These are phyloP conservation scores for Turritis glabra DNA, from an alignment of 345 rosid species.

Conservation along the genomic window DNA sequence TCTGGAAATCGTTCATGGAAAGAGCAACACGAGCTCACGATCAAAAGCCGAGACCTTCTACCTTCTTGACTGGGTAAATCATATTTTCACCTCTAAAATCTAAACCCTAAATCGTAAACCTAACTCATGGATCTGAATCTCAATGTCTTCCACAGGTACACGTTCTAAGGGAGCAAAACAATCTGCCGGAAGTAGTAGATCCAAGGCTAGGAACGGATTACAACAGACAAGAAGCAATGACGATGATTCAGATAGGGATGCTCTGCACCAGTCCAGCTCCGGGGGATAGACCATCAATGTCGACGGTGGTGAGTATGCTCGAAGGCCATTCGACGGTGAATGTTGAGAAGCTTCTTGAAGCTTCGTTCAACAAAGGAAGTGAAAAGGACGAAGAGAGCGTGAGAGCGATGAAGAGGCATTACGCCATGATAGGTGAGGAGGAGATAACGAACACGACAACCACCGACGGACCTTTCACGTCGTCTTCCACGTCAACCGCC, in stretches of 20 bases:
- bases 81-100: neutral
- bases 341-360: constrained; percentile 37
- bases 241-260: constrained; percentile 51
- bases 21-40: constrained; percentile 42
- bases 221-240: constrained; percentile 48
- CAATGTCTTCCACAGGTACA: constrained; percentile 36
- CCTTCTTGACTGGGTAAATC: constrained; percentile 52
- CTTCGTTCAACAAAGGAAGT: constrained; percentile 28
- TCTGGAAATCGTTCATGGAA: constrained; percentile 49
- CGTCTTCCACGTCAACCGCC: constrained; percentile 38
- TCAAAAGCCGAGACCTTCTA: constrained; percentile 38
- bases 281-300: constrained; percentile 51
- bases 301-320: constrained; percentile 60
- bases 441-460: constrained; percentile 9
- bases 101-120: neutral
- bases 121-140: neutral
- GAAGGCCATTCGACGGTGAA: constrained; percentile 46
- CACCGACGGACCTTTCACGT: constrained; percentile 35
- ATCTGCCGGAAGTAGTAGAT: constrained; percentile 45
- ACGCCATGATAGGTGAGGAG: constrained; percentile 13
- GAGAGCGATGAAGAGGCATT: constrained; percentile 43
- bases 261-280: constrained; percentile 47
- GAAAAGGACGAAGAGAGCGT: constrained; percentile 22
- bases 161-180: constrained; percentile 45
- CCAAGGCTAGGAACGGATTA: constrained; percentile 44